Percentiles rank a stretch among this genome's conserved stretches.
These are phyloP conservation scores for Heterobasidion occidentale DNA, from an alignment of 1,284 basidiomycete species.

Conservation along the genomic window DNA sequence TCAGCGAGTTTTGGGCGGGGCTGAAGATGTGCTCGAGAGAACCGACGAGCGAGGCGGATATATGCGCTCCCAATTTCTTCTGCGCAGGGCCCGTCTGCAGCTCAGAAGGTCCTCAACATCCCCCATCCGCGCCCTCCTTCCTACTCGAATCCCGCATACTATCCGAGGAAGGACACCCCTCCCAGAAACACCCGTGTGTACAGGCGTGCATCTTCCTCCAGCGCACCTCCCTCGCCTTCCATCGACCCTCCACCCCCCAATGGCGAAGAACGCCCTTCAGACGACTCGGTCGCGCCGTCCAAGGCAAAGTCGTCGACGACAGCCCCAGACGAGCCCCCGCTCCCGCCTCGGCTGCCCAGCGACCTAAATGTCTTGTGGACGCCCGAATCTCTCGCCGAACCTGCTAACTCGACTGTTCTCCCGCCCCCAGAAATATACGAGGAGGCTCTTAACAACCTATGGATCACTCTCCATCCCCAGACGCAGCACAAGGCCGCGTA, in stretches of 20 bases:
- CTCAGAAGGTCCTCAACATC: conserved; percentile 27
- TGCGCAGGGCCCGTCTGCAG: conserved; percentile 43
- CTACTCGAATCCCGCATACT: conserved; percentile 25
- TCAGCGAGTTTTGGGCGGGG: background rate
- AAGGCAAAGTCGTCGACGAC: no score
- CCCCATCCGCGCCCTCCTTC: conserved; percentile 25
- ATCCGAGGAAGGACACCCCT: conserved; percentile 23
- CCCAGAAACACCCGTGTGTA: conserved; percentile 21
- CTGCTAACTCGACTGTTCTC: conserved; percentile 18
- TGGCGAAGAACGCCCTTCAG: conserved; percentile 24
- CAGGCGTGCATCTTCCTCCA: conserved; percentile 24
- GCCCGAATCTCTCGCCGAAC: conserved; percentile 30
- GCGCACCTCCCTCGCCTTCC: conserved; percentile 20
- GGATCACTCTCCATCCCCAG: conserved; percentile 71
- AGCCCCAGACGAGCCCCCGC: conserved; percentile 11
- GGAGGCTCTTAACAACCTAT: conserved; percentile 63
- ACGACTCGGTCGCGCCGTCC: background rate
- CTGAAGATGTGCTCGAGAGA: conserved; percentile 4
- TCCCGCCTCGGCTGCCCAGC: conserved; percentile 36
- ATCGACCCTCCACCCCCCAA: conserved; percentile 19
- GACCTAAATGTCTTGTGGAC: conserved; percentile 60
- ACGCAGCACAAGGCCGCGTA: conserved; percentile 69
- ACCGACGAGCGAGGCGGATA: conserved; percentile 8
- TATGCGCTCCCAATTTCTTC: conserved; percentile 49
- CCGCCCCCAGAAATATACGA: conserved; percentile 57